phyloP scores from a whole-genome alignment of 257 asterid species.

The Agastache rugosa region DNA sequence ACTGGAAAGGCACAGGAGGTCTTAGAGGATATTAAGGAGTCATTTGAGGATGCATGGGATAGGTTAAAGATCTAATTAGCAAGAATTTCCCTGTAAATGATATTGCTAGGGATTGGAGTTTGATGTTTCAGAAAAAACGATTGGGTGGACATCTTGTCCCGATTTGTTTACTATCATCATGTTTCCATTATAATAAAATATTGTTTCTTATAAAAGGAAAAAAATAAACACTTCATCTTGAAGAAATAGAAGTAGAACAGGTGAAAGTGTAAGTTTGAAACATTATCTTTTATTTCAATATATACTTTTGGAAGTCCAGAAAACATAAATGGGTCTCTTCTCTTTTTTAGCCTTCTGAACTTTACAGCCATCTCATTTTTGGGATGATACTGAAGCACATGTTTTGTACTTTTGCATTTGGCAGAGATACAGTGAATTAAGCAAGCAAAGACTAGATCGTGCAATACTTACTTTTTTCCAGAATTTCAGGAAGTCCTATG shows the following conservation, averaged over 20 bases:
- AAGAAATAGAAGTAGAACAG: background rate
- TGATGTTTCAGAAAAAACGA: background rate
- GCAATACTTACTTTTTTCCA: slow-evolving; percentile 95
- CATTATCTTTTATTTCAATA: slow-evolving; percentile 11
- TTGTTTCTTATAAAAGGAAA: background rate
- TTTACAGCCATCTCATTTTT: slow-evolving; percentile 17
- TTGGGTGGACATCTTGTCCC: background rate
- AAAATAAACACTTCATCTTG: background rate
- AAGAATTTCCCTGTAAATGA: background rate
- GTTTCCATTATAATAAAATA: slow-evolving; percentile 2
- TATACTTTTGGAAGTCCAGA: slow-evolving; percentile 10
- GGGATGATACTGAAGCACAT: slow-evolving; percentile 38
- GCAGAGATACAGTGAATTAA: slow-evolving; percentile 90
- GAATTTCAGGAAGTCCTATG: slow-evolving; percentile 87
- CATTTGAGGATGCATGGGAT: background rate
- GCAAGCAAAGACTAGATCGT: slow-evolving; percentile 95
- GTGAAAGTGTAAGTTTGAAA: slow-evolving; percentile 9
- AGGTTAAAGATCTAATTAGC: slow-evolving; percentile 10
- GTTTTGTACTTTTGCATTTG: slow-evolving; percentile 33
- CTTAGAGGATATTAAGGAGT: background rate
- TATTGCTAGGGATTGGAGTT: slow-evolving; percentile 2
- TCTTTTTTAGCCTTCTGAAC: slow-evolving; percentile 14
- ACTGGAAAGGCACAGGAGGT: background rate
- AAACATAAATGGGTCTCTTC: slow-evolving; percentile 20
- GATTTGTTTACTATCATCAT: background rate